Percentiles rank a stretch among this genome's conserved stretches.
These are phyloP conservation scores for Arthrobotrys sphaeroides DNA, from an alignment of 2,329 filamentous ascomycete species.

Conservation along the genomic window DNA sequence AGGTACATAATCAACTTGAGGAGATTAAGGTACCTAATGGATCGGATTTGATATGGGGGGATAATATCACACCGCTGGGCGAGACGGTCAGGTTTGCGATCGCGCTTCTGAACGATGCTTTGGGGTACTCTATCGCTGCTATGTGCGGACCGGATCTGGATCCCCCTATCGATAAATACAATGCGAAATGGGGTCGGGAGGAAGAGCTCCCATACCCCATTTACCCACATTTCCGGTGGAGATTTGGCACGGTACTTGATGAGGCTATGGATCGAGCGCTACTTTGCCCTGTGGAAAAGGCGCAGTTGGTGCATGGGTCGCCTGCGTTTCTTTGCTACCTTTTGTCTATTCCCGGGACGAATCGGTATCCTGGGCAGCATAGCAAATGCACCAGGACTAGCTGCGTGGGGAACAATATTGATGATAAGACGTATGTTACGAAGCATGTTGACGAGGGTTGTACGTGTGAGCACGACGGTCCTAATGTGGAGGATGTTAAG, in stretches of 20 bases:
- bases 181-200: constrained; percentile 30
- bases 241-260: constrained; percentile 15
- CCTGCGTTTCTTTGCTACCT: constrained; percentile 46
- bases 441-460: constrained; percentile 35
- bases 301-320: not conserved
- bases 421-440: constrained; percentile 43
- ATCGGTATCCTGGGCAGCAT: constrained; percentile 34
- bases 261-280: constrained; percentile 47
- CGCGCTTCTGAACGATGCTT: constrained; percentile 32
- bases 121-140: constrained; percentile 21
- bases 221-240: constrained; percentile 27
- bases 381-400: constrained; percentile 3
- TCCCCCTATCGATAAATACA: constrained; percentile 36
- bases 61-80: constrained; percentile 6
- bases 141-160: constrained; percentile 1
- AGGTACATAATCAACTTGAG: constrained; percentile 1
- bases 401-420: constrained; percentile 50
- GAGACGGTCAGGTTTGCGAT: constrained; percentile 37
- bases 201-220: not conserved
- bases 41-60: constrained; percentile 9
- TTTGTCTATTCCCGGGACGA: constrained; percentile 36
- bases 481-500: constrained; percentile 47
- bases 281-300: constrained; percentile 42
- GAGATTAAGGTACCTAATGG: constrained; percentile 35
- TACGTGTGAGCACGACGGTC: constrained; percentile 38